Conservation (phyloP, 148 eudicot species). For the Bassia scoparia region DNA sequence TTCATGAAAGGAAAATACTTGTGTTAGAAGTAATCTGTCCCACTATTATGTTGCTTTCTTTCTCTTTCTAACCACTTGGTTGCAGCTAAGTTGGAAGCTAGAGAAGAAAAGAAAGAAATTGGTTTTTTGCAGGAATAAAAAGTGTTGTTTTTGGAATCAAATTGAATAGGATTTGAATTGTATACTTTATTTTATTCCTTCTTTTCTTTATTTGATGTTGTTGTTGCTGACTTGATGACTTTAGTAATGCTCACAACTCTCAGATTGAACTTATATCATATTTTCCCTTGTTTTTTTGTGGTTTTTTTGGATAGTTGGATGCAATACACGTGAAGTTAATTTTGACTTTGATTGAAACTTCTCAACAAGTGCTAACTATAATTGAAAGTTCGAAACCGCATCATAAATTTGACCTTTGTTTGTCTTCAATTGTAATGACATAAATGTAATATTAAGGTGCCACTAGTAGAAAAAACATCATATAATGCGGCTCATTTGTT, state of each 20-base stretch:
- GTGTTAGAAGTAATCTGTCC: slow-evolving; percentile 7
- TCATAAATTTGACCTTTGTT: no score
- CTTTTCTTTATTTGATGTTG: background rate
- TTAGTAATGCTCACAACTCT: background rate
- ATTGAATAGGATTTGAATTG: slow-evolving; percentile 9
- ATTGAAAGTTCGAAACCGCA: no score
- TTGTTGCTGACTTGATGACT: background rate
- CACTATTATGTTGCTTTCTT: background rate
- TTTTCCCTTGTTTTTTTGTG: no score
- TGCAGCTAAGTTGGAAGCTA: slow-evolving; percentile 9
- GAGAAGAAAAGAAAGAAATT: background rate
- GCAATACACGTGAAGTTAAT: no score
- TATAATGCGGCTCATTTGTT: no score
- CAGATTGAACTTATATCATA: background rate
- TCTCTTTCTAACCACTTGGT: background rate
- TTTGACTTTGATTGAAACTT: no score
- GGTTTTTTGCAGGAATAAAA: background rate
- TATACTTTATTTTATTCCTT: background rate
- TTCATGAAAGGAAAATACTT: slow-evolving; percentile 27
- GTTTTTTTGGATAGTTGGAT: background rate
- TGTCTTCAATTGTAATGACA: no score
- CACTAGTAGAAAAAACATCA: no score
- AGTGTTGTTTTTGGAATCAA: slow-evolving; percentile 3
- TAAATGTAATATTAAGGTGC: no score
- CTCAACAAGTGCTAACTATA: no score